Conservation (phyloP, 371 early-diverging fungal species). For the Syncephalastrum contaminatum region DNA sequence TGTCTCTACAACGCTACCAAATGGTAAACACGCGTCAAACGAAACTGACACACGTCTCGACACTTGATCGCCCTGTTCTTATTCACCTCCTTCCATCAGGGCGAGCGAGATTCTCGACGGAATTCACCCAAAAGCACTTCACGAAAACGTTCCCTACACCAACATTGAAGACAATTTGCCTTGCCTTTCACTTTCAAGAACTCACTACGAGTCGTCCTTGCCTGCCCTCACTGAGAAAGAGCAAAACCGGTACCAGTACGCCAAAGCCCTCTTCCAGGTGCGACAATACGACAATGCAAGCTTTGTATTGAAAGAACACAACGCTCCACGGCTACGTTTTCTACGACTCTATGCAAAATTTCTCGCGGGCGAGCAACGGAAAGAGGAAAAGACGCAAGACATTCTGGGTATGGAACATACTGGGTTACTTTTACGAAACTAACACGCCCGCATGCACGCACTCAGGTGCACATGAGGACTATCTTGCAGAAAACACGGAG, state of each 20-base stretch:
- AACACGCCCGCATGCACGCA: background rate
- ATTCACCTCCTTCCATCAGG: slow-evolving; percentile 35
- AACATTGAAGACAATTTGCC: slow-evolving; percentile 1
- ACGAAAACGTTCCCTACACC: slow-evolving; percentile 13
- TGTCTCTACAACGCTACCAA: slow-evolving; percentile 68
- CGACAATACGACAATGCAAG: slow-evolving; percentile 70
- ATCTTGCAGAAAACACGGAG: slow-evolving; percentile 47
- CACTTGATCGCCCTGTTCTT: background rate
- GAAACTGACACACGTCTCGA: too few species aligned
- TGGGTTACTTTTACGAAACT: background rate
- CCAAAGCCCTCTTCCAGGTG: slow-evolving; percentile 71
- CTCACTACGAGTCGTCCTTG: slow-evolving; percentile 18
- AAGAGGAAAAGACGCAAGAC: slow-evolving; percentile 58
- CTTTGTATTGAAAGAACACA: slow-evolving; percentile 45
- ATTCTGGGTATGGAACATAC: slow-evolving; percentile 36
- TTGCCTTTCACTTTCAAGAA: slow-evolving; percentile 11
- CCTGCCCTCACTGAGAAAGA: slow-evolving; percentile 31
- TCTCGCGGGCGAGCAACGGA: slow-evolving; percentile 61
- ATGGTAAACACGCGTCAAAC: slow-evolving; percentile 46
- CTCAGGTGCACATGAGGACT: slow-evolving; percentile 47
- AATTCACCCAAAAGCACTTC: slow-evolving; percentile 27
- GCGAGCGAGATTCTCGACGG: slow-evolving; percentile 71
- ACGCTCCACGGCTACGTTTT: slow-evolving; percentile 55
- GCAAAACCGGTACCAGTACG: slow-evolving; percentile 61
- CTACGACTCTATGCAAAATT: slow-evolving; percentile 70